These are phyloP conservation scores for Talaromyces sp. DNA, from an alignment of 2,329 filamentous ascomycete species.

Conservation along the genomic window DNA sequence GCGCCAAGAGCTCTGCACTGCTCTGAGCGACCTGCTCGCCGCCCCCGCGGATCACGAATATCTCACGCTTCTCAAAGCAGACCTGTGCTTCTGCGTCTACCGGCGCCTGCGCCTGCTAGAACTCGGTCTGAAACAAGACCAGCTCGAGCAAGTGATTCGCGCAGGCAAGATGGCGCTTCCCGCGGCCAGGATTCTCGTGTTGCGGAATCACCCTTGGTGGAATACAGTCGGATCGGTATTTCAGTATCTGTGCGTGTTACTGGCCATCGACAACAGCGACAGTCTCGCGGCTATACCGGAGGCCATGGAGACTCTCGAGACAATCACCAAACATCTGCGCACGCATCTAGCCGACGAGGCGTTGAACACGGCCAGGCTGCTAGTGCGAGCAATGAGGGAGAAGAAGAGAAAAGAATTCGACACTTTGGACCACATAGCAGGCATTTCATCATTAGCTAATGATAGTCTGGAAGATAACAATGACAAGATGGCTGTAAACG, in stretches of 20 bases:
- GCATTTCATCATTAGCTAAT: background rate
- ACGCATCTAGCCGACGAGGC: constrained; percentile 29
- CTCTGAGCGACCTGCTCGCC: constrained; percentile 12
- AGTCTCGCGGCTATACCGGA: constrained; percentile 30
- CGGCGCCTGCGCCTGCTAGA: constrained; percentile 37
- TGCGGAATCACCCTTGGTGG: constrained; percentile 38
- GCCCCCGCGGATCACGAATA: constrained; percentile 23
- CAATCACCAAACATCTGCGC: constrained; percentile 30
- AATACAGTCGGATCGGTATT: constrained; percentile 38
- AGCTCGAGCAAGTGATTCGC: constrained; percentile 30
- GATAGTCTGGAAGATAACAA: background rate
- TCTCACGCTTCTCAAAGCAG: constrained; percentile 23
- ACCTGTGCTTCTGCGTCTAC: constrained; percentile 31
- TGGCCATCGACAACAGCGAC: constrained; percentile 35
- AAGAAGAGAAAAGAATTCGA: constrained; percentile 21
- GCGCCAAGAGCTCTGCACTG: constrained; percentile 7
- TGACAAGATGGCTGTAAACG: background rate
- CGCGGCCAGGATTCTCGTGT: constrained; percentile 29
- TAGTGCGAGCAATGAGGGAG: constrained; percentile 19
- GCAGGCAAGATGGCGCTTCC: constrained; percentile 29
- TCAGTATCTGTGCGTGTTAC: constrained; percentile 37
- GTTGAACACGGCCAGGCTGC: constrained; percentile 16
- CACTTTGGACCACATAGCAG: constrained; percentile 14
- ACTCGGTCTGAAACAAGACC: constrained; percentile 30
- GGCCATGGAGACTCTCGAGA: constrained; percentile 32